phyloP scores from a whole-genome alignment of 1,284 basidiomycete species.

The Wolfiporia cocos region DNA sequence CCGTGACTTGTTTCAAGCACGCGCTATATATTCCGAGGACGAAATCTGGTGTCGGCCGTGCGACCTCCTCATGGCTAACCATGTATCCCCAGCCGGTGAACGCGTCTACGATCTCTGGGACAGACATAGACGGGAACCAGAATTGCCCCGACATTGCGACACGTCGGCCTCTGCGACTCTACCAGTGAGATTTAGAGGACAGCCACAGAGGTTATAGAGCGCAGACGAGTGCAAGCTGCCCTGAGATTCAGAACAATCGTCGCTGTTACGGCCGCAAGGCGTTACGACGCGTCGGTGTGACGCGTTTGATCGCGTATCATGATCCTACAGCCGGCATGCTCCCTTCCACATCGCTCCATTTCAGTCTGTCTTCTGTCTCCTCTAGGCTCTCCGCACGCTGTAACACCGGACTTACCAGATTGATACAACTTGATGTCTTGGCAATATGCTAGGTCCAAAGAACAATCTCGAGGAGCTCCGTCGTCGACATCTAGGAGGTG shows the following conservation, averaged over 20 bases:
- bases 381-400: constrained; percentile 1
- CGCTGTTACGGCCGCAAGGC: too few relatives aligned
- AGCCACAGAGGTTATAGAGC: not conserved
- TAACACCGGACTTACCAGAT: too few relatives aligned
- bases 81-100: constrained; percentile 61
- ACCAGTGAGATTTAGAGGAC: too few relatives aligned
- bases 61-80: constrained; percentile 64
- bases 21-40: constrained; percentile 63
- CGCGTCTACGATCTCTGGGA: constrained; percentile 53
- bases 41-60: constrained; percentile 62
- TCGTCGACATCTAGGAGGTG: constrained; percentile 11
- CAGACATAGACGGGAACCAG: constrained; percentile 61
- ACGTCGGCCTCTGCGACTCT: too few relatives aligned
- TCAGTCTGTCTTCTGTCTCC: not conserved
- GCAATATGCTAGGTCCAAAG: constrained; percentile 25
- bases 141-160: constrained; percentile 27
- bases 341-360: not conserved
- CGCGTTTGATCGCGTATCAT: constrained; percentile 10
- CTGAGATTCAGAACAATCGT: too few relatives aligned
- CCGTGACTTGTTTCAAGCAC: constrained; percentile 68
- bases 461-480: constrained; percentile 28
- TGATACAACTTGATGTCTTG: not conserved
- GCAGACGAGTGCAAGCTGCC: not conserved
- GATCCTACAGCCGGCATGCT: not conserved
- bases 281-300: constrained; percentile 13